Evolutionary conservation across 495 filamentous ascomycete genomes (phyloP), one percentile per base, ranked within the genome.

Genomic region (Neurospora africana): DNA sequence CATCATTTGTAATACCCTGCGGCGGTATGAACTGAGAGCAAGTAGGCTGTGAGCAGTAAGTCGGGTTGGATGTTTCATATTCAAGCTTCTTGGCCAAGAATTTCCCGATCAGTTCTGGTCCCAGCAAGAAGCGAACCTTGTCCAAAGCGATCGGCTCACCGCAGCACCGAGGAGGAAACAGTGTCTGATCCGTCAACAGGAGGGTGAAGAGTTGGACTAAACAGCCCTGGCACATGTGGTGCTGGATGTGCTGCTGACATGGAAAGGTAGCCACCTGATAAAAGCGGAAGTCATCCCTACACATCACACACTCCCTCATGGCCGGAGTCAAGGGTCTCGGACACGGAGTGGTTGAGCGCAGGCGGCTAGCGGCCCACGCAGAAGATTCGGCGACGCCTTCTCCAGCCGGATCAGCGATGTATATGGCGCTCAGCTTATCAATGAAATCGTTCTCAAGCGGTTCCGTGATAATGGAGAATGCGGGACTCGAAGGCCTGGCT

Each of bases 141-240:
- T 77, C 76, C 53, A 85, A 69, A 7, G 81, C 72, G 23, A 89
- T 83, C 0, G 72, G 30, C 39, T 84, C 70, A 43, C 75, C 71
- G 69, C 86, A 88, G 75, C 87, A 89, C 23, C 83, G 80, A 8
- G 87, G 86, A 1, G 87, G 87, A 69, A 86, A 88, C 0, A 84
- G 69, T 0, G 84, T 76, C 70, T 88, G 84, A 74, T 88, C 86
- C 0, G 73, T 77, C 27, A 84, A 78, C 0, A 85, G 76, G 0
- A 69, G 40, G 27, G 71, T 70, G 75, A 88, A 86, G 1, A 87
- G 80, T 0, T 70, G 68, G 2, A 43, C 44, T 1, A 87, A 38
- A 70, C 87, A 89, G 9, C 75, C 74, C 0, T 74, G 74, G 74
- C 87, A 89, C 76, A 88, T 88, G 9, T 78, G 68, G 72, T 89